phyloP scores from a whole-genome alignment of 768 basidiomycete genomes.

The Leccinellum rugosiceps region DNA sequence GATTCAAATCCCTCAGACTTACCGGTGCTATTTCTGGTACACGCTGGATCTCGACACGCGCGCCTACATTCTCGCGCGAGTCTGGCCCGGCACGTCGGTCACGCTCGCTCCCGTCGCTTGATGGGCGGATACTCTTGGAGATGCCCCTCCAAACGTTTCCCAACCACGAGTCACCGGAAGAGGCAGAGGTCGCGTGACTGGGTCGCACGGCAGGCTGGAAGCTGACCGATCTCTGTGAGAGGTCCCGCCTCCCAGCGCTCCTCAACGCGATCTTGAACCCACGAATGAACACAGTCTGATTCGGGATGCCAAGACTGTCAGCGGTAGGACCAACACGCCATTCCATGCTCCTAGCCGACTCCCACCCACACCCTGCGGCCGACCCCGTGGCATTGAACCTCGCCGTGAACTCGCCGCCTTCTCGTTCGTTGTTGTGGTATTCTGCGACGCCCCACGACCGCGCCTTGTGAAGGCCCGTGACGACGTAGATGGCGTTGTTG shows the following conservation, averaged over 20 bases:
- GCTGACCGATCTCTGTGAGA: slow-evolving; percentile 18
- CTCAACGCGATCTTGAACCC: slow-evolving; percentile 32
- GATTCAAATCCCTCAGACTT: neutral
- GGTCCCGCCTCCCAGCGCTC: slow-evolving; percentile 6
- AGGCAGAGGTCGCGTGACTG: neutral
- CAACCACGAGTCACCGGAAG: slow-evolving; percentile 17
- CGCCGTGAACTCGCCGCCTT: slow-evolving; percentile 3
- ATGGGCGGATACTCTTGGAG: slow-evolving; percentile 12
- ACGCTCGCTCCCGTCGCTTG: neutral
- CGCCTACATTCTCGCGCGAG: neutral
- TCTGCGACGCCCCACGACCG: slow-evolving; percentile 31
- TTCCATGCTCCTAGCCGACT: slow-evolving; percentile 15
- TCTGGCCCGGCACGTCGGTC: neutral
- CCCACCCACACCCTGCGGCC: slow-evolving; percentile 16
- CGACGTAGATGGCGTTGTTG: slow-evolving; percentile 33
- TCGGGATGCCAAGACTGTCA: slow-evolving; percentile 6
- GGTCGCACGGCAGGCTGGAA: neutral
- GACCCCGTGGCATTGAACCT: slow-evolving; percentile 13
- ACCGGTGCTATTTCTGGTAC: slow-evolving; percentile 21
- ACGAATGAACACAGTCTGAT: slow-evolving; percentile 31
- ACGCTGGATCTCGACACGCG: slow-evolving; percentile 12
- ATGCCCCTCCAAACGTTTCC: slow-evolving; percentile 16
- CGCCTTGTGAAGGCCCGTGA: slow-evolving; percentile 27
- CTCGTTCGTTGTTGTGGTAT: slow-evolving; percentile 13
- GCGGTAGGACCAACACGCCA: slow-evolving; percentile 17